Evolutionary conservation across 164 flowering plant species (phyloP), one percentile per base, ranked within the genome.

Genomic region (Chimonanthus praecox): DNA sequence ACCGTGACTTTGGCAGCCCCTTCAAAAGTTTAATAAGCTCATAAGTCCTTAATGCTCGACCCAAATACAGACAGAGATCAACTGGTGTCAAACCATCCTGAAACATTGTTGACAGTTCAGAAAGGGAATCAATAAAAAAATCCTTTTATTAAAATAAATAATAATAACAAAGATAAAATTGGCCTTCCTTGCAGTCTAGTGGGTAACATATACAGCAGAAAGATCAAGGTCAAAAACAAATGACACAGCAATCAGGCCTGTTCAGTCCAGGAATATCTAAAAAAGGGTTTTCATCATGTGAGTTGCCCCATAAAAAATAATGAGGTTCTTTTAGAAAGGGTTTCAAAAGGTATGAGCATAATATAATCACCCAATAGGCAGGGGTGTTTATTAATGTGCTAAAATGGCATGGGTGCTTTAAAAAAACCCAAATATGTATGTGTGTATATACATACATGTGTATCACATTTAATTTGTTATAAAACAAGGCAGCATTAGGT

Each of bases 1-100:
- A 73, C 46, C 73, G 72, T 68, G 78, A 64, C 81, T 76, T 85
- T 18, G 94, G 94, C 73, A 83, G 79, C 81, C 73, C 82, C 83
- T 94, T 92, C 73, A 94, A 72, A 65, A 89, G 78, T 82, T 84
- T 92, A 77, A 94, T 87, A 68, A 94, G 86, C 79, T 88, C 90
- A 44, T 86, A 94, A 2, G 94, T 92, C 77, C 87, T 85, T 33
- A 76, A 65, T 66, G 85, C 88, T 77, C 74, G 82, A 75, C 97
- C 98, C 61, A 84, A 87, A 78, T 89, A 82, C 49, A 94, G 92
- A 84, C 98, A 92, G 7, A 94, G 80, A 18, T 91, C 92, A 11
- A 92, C 87, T 49, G 97, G 91, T 51, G 97, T 90, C 61, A 90
- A 81, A 7, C 97, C 97, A 80, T 90, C 93, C 97, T 92, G 79